Evolutionary conservation across 257 asterid species (phyloP).

Genomic region (Haberlea rhodopensis): DNA sequence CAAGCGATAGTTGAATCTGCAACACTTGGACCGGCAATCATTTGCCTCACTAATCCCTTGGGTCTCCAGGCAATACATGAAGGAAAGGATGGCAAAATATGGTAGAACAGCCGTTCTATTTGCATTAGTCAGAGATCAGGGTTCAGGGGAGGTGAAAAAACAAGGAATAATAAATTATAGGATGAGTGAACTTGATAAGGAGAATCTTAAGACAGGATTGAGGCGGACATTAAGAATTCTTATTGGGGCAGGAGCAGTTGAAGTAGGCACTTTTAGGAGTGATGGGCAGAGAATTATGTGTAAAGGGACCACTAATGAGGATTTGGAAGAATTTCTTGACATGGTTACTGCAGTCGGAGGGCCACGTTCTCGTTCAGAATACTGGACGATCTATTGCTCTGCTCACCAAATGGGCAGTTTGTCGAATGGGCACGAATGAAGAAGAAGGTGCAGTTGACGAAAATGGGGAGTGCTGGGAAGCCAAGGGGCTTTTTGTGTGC

Average conservation of each 20-base stretch:
- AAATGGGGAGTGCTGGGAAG: slow-evolving; percentile 90
- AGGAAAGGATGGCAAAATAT: slow-evolving; percentile 58
- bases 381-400: slow-evolving; percentile 65
- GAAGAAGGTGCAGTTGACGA: slow-evolving; percentile 78
- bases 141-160: slow-evolving; percentile 61
- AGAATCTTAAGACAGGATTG: slow-evolving; percentile 59
- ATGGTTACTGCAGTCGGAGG: slow-evolving; percentile 52
- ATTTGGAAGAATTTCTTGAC: slow-evolving; percentile 69
- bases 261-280: slow-evolving; percentile 78
- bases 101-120: slow-evolving; percentile 62
- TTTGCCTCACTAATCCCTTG: slow-evolving; percentile 63
- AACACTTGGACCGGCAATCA: slow-evolving; percentile 61
- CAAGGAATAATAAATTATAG: slow-evolving; percentile 45
- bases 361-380: slow-evolving; percentile 45
- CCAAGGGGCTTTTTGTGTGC: slow-evolving; percentile 70
- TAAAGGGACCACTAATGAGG: slow-evolving; percentile 43
- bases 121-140: slow-evolving; percentile 58
- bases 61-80: slow-evolving; percentile 59
- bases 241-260: slow-evolving; percentile 82
- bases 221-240: slow-evolving; percentile 68
- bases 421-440: slow-evolving; percentile 63
- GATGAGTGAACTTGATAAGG: slow-evolving; percentile 43
- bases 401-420: slow-evolving; percentile 97
- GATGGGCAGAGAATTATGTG: slow-evolving; percentile 72
- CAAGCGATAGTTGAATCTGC: slow-evolving; percentile 64